Evolutionary conservation across 1,139 yeast species (phyloP), one percentile per base, ranked within the genome.

Genomic region (Hansenula anomala): DNA sequence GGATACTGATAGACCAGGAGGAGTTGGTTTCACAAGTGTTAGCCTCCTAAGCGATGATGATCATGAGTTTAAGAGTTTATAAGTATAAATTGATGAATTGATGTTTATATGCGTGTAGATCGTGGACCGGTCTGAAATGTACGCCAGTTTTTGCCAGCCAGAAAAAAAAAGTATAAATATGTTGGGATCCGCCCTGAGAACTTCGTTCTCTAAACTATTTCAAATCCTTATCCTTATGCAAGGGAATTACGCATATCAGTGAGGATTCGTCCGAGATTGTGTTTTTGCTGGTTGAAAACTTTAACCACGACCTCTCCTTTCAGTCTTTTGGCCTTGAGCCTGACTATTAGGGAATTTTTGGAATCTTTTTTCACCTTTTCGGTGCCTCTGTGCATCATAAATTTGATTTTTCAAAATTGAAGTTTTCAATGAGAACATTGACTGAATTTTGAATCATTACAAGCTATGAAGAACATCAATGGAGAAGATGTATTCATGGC

Each of bases 221-320:
- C 59, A 59, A 65, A 52, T 63, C 82, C 63, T 59, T 65, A 89
- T 89, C 96, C 84, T 90, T 92, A 88, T 90, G 97, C 98, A 85
- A 86, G 97, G 97, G 97, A 96, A 89, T 89, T 90, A 90, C 97
- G 96, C 95, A 95, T 88, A 87, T 90, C 97, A 89, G 96, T 90
- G 98, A 90, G 97, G 97, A 92, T 89, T 89, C 96, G 96, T 92
- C 97, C 97, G 98, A 90, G 98, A 88, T 88, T 95, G 95, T 90
- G 97, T 90, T 86, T 89, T 90, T 90, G 98, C 98, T 90, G 95
- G 97, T 90, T 90, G 97, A 90, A 90, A 90, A 89, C 92, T 84
- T 78, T 82, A 83, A 86, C 92, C 95, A 67, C 81, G 97, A 89
- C 97, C 89, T 78, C 97, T 89, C 82, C 87, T 81, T 68, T 61